Percentiles rank a stretch among this genome's conserved stretches.
Evolutionary conservation across 2,329 filamentous ascomycete genomes (phyloP).

Genomic region (Bipolaris oryzae): DNA sequence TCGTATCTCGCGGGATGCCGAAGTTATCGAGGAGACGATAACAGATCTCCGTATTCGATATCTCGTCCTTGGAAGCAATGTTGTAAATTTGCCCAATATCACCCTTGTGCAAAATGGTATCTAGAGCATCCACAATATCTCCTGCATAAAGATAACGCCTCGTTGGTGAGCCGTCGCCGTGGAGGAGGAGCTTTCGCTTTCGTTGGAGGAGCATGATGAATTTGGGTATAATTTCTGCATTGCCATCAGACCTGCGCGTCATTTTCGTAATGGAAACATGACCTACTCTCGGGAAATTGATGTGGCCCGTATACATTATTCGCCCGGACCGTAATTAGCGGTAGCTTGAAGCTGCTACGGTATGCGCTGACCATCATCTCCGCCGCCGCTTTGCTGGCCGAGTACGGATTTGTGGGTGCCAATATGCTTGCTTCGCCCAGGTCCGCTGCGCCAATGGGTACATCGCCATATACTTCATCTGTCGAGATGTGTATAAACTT

Average conservation of each 20-base stretch:
- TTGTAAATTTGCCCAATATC: slow-evolving; percentile 79
- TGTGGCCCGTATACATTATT: slow-evolving; percentile 89
- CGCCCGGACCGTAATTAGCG: slow-evolving; percentile 77
- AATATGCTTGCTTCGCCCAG: slow-evolving; percentile 75
- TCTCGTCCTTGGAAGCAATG: slow-evolving; percentile 77
- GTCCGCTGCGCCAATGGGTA: slow-evolving; percentile 73
- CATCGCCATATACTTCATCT: slow-evolving; percentile 85
- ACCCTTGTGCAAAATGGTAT: slow-evolving; percentile 82
- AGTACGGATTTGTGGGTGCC: slow-evolving; percentile 81
- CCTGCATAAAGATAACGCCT: slow-evolving; percentile 78
- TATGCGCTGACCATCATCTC: slow-evolving; percentile 91
- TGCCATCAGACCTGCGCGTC: slow-evolving; percentile 15
- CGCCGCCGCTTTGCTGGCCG: slow-evolving; percentile 79
- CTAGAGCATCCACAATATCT: slow-evolving; percentile 80
- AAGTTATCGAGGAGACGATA: slow-evolving; percentile 68
- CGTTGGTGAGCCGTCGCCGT: slow-evolving; percentile 76
- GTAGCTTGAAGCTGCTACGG: slow-evolving; percentile 80
- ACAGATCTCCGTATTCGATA: slow-evolving; percentile 75
- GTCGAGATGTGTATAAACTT: slow-evolving; percentile 84
- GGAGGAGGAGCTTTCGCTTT: slow-evolving; percentile 70
- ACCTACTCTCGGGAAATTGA: slow-evolving; percentile 81
- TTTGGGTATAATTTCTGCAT: slow-evolving; percentile 80
- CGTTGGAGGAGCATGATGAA: slow-evolving; percentile 76
- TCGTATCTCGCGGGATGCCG: slow-evolving; percentile 52
- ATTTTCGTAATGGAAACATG: no score